Evolutionary conservation across 371 early-diverging fungal genomes (phyloP).

Genomic region (Syncephalastrum sp.): DNA sequence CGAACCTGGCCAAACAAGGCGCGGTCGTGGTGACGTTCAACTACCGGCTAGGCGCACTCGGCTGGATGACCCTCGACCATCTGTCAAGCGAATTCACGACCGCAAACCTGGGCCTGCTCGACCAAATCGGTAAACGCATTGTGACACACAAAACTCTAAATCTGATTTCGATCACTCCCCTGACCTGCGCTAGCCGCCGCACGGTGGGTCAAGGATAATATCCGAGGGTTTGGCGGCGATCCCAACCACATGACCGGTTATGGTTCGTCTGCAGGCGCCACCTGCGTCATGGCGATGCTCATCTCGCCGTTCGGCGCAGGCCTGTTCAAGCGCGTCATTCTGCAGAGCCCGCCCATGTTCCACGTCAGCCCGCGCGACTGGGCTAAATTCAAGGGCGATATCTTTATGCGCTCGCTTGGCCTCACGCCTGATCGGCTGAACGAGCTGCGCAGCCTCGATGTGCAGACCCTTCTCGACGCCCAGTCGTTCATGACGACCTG

Average conservation of each 20-base stretch:
- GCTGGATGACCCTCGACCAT: slow-evolving; percentile 34
- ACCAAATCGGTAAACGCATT: slow-evolving; percentile 28
- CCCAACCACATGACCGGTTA: slow-evolving; percentile 30
- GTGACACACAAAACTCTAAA: background rate
- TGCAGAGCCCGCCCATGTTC: slow-evolving; percentile 41
- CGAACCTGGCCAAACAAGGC: slow-evolving; percentile 31
- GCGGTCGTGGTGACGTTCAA: slow-evolving; percentile 38
- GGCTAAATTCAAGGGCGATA: slow-evolving; percentile 30
- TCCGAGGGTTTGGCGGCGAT: slow-evolving; percentile 19
- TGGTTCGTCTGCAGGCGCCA: slow-evolving; percentile 39
- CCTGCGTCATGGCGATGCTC: slow-evolving; percentile 21
- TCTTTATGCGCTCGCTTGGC: slow-evolving; percentile 29
- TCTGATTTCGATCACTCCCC: too few relatives aligned
- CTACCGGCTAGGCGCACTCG: slow-evolving; percentile 36
- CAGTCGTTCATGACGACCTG: slow-evolving; percentile 39
- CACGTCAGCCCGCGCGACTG: slow-evolving; percentile 26
- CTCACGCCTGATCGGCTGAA: slow-evolving; percentile 9
- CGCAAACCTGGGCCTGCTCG: slow-evolving; percentile 32
- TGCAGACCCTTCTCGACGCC: slow-evolving; percentile 27
- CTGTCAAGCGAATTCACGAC: slow-evolving; percentile 22
- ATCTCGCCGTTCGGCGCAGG: slow-evolving; percentile 21
- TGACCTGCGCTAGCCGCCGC: too few relatives aligned
- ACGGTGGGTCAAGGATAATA: slow-evolving; percentile 19
- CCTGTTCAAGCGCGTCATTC: slow-evolving; percentile 19
- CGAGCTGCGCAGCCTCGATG: slow-evolving; percentile 21